Evolutionary conservation across 2,329 filamentous ascomycete species (phyloP), one percentile per base, ranked within the genome.

Genomic region (Aurifilum marmelostoma): DNA sequence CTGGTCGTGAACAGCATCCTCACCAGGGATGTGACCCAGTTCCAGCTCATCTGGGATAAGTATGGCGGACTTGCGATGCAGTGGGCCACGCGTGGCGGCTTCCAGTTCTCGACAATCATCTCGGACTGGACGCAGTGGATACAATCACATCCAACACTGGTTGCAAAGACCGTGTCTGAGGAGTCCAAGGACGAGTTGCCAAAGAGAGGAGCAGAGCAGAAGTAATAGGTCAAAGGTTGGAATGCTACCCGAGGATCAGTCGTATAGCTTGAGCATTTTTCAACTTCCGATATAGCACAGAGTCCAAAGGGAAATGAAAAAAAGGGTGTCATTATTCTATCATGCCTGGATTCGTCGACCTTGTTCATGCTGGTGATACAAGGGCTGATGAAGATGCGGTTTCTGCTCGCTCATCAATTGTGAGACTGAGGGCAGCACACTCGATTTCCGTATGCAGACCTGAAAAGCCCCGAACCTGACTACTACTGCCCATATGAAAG

Each of bases 41-140:
- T 71, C 58, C 67, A 69, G 43, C 5, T 29, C 3, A 56, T 71
- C n/a, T 85, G 84, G 76, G 81, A 79, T 4, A 81, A 80, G 65
- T 81, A 91, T 29, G 80, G 83, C 59, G 80, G 82, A 29, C 83
- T 92, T 39, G 87, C 89, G 54, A 67, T 54, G 67, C 24, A 63
- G 56, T 71, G 69, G 69, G 67, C 69, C n/a, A 59, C 37, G 56
- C 6, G 43, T 18, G 69, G 67, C 3, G 61, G 67, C 3, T 71
- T 71, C 64, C 69, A 71, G 32, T 67, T 69, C 58, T 83, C 85
- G 29, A 83, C 83, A 0, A 91, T 93, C 78, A 92, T 92, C 74
- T 83, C 83, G 2, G 90, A 93, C 71, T 93, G 90, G 90, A 84
- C 89, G 72, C 92, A 92, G 75, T 94, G 91, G 91, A 65, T 71